A percentile compares a stretch with the other conserved stretches of the same genome.
phyloP scores from a whole-genome alignment of 208 protist species.

The Trypanosoma rangeli region DNA sequence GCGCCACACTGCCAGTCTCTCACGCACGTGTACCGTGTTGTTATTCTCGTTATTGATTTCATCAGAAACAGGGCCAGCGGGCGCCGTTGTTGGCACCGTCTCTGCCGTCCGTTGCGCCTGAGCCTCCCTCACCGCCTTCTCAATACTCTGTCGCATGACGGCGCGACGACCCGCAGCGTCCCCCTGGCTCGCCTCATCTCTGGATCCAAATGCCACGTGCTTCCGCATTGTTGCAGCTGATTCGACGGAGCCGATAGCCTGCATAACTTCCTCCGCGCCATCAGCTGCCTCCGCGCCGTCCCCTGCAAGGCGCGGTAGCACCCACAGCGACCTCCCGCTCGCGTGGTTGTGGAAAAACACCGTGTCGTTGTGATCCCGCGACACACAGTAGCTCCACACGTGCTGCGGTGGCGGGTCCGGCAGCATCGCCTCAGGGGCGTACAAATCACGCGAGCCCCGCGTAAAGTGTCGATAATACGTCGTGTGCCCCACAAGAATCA shows the following conservation, averaged over 20 bases:
- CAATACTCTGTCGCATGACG: slow-evolving; percentile 1
- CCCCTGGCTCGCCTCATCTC: background rate
- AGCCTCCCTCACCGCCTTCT: background rate
- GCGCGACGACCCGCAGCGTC: background rate
- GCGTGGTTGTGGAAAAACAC: slow-evolving; percentile 64
- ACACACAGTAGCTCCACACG: slow-evolving; percentile 58
- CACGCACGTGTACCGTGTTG: slow-evolving; percentile 25
- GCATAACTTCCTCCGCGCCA: slow-evolving; percentile 14
- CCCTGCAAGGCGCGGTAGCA: slow-evolving; percentile 47
- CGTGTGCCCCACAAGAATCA: slow-evolving; percentile 40
- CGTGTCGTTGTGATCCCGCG: slow-evolving; percentile 47
- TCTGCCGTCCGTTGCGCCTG: background rate
- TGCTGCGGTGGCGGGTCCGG: slow-evolving; percentile 27
- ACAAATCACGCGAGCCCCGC: slow-evolving; percentile 43
- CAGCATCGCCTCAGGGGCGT: slow-evolving; percentile 43
- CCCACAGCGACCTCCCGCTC: slow-evolving; percentile 49
- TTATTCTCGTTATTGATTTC: background rate
- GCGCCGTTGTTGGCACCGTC: background rate
- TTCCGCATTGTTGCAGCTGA: slow-evolving; percentile 28
- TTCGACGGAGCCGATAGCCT: slow-evolving; percentile 24
- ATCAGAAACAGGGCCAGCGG: background rate
- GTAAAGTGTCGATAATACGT: slow-evolving; percentile 56
- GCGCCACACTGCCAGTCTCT: slow-evolving; percentile 52
- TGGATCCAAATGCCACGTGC: background rate
- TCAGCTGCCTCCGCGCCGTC: slow-evolving; percentile 15